phyloP scores from a whole-genome alignment of 202 grass and related monocot species.

The Musa balbisiana region DNA sequence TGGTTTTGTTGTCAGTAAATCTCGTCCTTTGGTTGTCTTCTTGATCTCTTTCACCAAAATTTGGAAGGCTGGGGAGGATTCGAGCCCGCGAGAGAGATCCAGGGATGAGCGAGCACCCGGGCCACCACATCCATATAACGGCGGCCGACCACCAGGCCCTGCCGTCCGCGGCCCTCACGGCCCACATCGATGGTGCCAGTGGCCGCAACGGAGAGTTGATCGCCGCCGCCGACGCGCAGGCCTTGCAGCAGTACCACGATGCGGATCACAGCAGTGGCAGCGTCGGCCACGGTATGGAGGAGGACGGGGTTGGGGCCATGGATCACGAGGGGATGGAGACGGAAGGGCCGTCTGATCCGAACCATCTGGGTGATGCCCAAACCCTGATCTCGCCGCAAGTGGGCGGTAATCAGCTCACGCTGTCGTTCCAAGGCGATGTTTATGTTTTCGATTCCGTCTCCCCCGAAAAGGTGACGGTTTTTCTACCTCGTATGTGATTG shows the following conservation, averaged over 20 bases:
- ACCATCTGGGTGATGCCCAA: background rate
- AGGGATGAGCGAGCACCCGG: background rate
- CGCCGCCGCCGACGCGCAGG: constrained; percentile 3
- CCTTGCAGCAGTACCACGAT: constrained; percentile 5
- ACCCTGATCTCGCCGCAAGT: background rate
- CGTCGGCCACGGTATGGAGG: constrained; percentile 3
- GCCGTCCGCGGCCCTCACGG: background rate
- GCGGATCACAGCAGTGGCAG: constrained; percentile 4
- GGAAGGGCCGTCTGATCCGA: constrained; percentile 1
- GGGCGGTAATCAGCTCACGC: constrained; percentile 44
- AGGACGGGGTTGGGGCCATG: background rate
- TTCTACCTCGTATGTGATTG: constrained; percentile 7
- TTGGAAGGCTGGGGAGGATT: background rate
- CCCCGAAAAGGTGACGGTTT: constrained; percentile 48
- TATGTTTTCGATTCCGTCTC: constrained; percentile 67
- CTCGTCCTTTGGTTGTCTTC: background rate
- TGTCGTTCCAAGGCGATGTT: constrained; percentile 65
- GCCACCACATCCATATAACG: background rate
- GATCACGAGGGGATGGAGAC: constrained; percentile 7
- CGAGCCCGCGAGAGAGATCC: background rate
- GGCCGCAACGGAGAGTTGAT: background rate
- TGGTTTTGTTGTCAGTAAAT: background rate
- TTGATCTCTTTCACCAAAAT: background rate
- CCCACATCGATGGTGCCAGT: background rate
- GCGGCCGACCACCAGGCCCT: background rate